A percentile compares a stretch with the other conserved stretches of the same genome.
phyloP scores from a whole-genome alignment of 257 asterid genomes.

The Solanum medicagineum region DNA sequence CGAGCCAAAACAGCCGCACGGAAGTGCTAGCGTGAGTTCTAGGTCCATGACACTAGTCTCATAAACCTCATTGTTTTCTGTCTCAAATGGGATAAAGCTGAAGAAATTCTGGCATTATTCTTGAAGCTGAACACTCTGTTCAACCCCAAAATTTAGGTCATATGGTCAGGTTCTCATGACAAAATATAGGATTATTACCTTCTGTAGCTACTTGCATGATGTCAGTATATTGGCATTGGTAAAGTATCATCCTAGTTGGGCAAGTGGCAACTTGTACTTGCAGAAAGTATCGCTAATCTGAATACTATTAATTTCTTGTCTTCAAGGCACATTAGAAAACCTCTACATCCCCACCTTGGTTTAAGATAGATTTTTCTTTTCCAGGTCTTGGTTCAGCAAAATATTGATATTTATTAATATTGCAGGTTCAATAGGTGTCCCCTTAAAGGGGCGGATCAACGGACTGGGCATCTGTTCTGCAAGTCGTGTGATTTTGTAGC shows the following conservation, averaged over 20 bases:
- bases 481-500: slow-evolving; percentile 45
- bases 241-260: background rate
- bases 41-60: too few relatives aligned
- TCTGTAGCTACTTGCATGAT: background rate
- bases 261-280: background rate
- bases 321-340: background rate
- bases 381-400: background rate
- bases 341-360: background rate
- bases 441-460: slow-evolving; percentile 8
- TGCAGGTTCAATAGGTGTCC: slow-evolving; percentile 25
- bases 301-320: background rate
- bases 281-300: background rate
- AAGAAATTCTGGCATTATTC: background rate
- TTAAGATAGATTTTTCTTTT: background rate
- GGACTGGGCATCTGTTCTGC: slow-evolving; percentile 24
- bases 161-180: background rate
- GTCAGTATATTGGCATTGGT: background rate
- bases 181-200: background rate
- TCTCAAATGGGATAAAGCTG: background rate
- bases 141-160: background rate
- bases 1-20: too few relatives aligned
- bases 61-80: background rate
- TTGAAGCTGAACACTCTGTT: background rate
- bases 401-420: background rate
- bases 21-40: too few relatives aligned